phyloP scores from a whole-genome alignment of 129 eudicot species.

The Smallanthus sonchifolius region DNA sequence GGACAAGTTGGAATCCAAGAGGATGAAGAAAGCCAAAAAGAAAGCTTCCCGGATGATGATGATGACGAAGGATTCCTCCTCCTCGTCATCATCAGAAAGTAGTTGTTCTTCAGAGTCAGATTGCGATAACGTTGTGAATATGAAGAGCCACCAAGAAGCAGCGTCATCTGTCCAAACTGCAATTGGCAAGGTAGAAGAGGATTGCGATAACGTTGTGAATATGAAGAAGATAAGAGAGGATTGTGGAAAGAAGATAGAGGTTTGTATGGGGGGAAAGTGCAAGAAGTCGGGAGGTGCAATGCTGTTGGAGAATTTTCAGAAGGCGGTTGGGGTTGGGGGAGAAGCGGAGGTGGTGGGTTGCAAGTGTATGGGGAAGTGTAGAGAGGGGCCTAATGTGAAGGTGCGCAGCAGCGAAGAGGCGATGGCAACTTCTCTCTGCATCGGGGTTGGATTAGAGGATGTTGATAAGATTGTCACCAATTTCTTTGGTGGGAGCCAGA shows the following conservation, averaged over 20 bases:
- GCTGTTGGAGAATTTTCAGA: constrained; percentile 55
- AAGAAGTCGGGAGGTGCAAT: constrained; percentile 69
- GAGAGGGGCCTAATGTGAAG: constrained; percentile 69
- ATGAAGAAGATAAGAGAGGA: neutral
- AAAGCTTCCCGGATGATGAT: constrained; percentile 31
- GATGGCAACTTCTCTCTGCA: constrained; percentile 34
- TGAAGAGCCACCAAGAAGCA: constrained; percentile 26
- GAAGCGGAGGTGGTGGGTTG: constrained; percentile 68
- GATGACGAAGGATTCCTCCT: constrained; percentile 39
- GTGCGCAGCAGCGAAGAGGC: constrained; percentile 13
- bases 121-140: constrained; percentile 51
- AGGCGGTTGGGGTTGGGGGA: constrained; percentile 50
- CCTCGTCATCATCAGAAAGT: constrained; percentile 35
- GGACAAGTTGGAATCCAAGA: constrained; percentile 56
- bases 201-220: neutral
- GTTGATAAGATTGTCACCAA: constrained; percentile 56
- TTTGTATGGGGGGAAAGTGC: constrained; percentile 97
- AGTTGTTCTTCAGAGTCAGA: constrained; percentile 67
- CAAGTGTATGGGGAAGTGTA: constrained; percentile 91
- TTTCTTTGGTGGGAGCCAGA: constrained; percentile 35
- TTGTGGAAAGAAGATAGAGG: constrained; percentile 55
- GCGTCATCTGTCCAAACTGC: neutral
- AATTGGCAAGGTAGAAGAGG: neutral
- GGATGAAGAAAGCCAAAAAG: constrained; percentile 38
- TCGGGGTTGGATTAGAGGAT: constrained; percentile 78